Evolutionary conservation across 164 flowering plant species (phyloP).

Genomic region (Dillenia turbinata): DNA sequence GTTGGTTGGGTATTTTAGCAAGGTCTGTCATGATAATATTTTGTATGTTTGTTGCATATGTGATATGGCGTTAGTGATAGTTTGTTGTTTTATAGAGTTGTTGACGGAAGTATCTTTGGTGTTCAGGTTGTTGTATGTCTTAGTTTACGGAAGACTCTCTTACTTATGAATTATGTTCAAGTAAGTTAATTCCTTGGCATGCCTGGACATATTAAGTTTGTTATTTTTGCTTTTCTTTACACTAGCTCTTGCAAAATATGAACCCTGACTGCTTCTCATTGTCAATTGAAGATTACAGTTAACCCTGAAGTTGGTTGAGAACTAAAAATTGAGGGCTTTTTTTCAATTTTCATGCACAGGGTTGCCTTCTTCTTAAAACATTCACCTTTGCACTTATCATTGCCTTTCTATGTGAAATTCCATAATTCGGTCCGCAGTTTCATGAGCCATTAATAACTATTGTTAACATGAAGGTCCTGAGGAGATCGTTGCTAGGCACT

Average conservation of each 20-base stretch:
- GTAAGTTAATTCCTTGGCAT: constrained; percentile 36
- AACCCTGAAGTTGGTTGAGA: constrained; percentile 3
- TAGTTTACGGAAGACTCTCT: constrained; percentile 80
- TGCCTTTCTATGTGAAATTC: no score
- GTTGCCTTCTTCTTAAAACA: no score
- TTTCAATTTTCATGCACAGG: no score
- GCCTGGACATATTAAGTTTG: no score
- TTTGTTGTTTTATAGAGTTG: background rate
- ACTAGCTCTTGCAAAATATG: background rate
- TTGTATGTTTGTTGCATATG: background rate
- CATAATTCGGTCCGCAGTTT: no score
- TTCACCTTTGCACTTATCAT: no score
- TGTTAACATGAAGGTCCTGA: no score
- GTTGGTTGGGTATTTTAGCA: constrained; percentile 93
- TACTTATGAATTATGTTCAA: constrained; percentile 93
- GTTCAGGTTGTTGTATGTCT: constrained; percentile 87
- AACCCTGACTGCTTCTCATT: background rate
- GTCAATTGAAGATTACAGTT: background rate
- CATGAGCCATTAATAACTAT: no score
- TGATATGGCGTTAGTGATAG: background rate
- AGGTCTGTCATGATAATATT: constrained; percentile 47
- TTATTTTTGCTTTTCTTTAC: background rate
- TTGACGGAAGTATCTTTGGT: constrained; percentile 10
- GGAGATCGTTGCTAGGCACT: no score
- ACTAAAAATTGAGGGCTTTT: no score